Conservation (phyloP, 352 stramenopile species). For the Pythium volutum region DNA sequence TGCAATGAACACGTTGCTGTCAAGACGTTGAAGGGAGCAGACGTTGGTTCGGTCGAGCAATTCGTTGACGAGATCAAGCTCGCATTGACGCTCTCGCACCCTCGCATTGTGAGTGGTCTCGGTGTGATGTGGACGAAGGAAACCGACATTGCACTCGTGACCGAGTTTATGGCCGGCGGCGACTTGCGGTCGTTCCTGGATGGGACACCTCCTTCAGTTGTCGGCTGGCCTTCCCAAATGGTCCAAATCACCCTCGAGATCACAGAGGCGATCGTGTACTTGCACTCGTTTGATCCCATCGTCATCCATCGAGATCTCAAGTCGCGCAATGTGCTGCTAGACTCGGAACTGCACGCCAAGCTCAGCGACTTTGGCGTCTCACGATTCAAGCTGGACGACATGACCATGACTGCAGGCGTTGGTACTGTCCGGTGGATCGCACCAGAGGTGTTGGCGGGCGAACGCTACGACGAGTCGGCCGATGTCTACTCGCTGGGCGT, state of each 20-base stretch:
- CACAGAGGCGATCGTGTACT: conserved; percentile 23
- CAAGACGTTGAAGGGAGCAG: conserved; percentile 12
- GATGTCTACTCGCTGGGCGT: conserved; percentile 22
- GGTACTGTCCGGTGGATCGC: conserved; percentile 19
- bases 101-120: conserved; percentile 16
- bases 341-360: conserved; percentile 26
- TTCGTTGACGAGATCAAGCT: conserved; percentile 26
- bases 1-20: background rate
- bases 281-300: conserved; percentile 19
- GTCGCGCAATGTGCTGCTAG: conserved; percentile 37
- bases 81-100: conserved; percentile 8
- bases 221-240: conserved; percentile 6
- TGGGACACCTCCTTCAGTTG: background rate
- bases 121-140: conserved; percentile 34
- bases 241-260: conserved; percentile 14
- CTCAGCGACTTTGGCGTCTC: conserved; percentile 38
- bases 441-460: conserved; percentile 14
- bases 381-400: conserved; percentile 20
- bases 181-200: conserved; percentile 22
- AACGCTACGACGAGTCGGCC: conserved; percentile 15
- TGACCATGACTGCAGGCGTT: conserved; percentile 18
- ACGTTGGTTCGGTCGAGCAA: background rate
- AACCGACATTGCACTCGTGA: conserved; percentile 21
- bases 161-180: conserved; percentile 30
- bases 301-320: conserved; percentile 33